These are phyloP conservation scores for Trichothecium roseum DNA, from an alignment of 2,329 filamentous ascomycete genomes.

Conservation along the genomic window DNA sequence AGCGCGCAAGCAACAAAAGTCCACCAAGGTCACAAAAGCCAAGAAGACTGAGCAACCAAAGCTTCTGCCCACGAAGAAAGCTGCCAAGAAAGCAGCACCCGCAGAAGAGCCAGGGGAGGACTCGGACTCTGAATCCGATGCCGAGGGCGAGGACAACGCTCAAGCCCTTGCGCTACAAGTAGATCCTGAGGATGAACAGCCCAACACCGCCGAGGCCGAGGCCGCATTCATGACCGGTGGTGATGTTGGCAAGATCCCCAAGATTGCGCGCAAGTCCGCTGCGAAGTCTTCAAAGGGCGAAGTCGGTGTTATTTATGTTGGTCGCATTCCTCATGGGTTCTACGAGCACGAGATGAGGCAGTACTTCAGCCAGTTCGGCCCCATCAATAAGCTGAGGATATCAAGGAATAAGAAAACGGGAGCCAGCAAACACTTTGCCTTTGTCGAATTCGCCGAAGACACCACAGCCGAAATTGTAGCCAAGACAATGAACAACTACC, in stretches of 20 bases:
- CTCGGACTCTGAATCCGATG: slow-evolving; percentile 22
- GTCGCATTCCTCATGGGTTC: slow-evolving; percentile 86
- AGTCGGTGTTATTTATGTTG: slow-evolving; percentile 76
- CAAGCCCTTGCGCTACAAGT: slow-evolving; percentile 32
- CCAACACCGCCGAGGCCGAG: slow-evolving; percentile 19
- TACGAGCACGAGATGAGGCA: slow-evolving; percentile 91
- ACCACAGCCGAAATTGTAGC: slow-evolving; percentile 76
- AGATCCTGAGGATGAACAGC: slow-evolving; percentile 34
- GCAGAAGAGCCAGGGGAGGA: slow-evolving; percentile 14
- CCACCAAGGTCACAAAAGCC: slow-evolving; percentile 20
- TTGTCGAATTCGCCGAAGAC: slow-evolving; percentile 80
- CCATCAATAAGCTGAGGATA: slow-evolving; percentile 66
- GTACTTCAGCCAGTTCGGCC: slow-evolving; percentile 91
- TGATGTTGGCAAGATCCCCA: slow-evolving; percentile 40
- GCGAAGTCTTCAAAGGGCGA: slow-evolving; percentile 5
- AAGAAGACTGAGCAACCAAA: slow-evolving; percentile 10
- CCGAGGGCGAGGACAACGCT: slow-evolving; percentile 29
- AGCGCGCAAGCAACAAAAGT: slow-evolving; percentile 28
- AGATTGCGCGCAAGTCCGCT: slow-evolving; percentile 34
- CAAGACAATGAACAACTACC: slow-evolving; percentile 95
- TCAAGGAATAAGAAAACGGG: slow-evolving; percentile 90
- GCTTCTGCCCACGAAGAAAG: slow-evolving; percentile 8
- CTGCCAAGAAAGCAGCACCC: slow-evolving; percentile 10
- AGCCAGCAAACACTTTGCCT: slow-evolving; percentile 85
- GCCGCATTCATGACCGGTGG: slow-evolving; percentile 34